Conservation (phyloP, 768 basidiomycete genomes). For the Trametes gibbosa region DNA sequence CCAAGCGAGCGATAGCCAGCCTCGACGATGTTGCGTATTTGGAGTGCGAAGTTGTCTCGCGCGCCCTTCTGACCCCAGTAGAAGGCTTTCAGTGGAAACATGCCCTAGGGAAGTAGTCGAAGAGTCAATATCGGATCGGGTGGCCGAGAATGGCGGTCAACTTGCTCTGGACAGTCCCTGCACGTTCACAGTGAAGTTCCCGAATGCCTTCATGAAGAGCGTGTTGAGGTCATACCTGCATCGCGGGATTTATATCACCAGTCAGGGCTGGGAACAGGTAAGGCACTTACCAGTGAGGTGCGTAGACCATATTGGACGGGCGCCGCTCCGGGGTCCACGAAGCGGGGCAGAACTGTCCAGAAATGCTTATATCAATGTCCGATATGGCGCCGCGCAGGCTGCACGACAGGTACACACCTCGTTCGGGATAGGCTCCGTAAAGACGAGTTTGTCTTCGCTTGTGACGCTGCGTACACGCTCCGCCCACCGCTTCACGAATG, state of each 20-base stretch:
- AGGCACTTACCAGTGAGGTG: slow-evolving; percentile 65
- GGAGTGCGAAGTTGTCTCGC: slow-evolving; percentile 77
- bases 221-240: slow-evolving; percentile 89
- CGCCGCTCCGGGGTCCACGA: slow-evolving; percentile 70
- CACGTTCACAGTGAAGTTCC: slow-evolving; percentile 87
- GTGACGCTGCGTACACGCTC: slow-evolving; percentile 50
- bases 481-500: slow-evolving; percentile 70
- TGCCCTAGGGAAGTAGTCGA: slow-evolving; percentile 52
- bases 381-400: not conserved
- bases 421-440: slow-evolving; percentile 90
- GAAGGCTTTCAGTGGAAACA: slow-evolving; percentile 76
- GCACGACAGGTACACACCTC: slow-evolving; percentile 52
- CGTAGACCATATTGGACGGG: slow-evolving; percentile 61
- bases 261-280: slow-evolving; percentile 12
- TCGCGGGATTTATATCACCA: slow-evolving; percentile 22
- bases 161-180: slow-evolving; percentile 85
- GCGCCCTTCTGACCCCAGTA: slow-evolving; percentile 87
- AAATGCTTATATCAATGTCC: not conserved
- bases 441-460: slow-evolving; percentile 56
- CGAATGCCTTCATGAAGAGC: slow-evolving; percentile 81
- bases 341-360: slow-evolving; percentile 67
- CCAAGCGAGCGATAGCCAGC: slow-evolving; percentile 68
- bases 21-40: slow-evolving; percentile 77
- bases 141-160: not conserved
- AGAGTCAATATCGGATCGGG: slow-evolving; percentile 7